These are phyloP conservation scores for Telopea speciosissima DNA, from an alignment of 177 flowering plant genomes.

Conservation along the genomic window DNA sequence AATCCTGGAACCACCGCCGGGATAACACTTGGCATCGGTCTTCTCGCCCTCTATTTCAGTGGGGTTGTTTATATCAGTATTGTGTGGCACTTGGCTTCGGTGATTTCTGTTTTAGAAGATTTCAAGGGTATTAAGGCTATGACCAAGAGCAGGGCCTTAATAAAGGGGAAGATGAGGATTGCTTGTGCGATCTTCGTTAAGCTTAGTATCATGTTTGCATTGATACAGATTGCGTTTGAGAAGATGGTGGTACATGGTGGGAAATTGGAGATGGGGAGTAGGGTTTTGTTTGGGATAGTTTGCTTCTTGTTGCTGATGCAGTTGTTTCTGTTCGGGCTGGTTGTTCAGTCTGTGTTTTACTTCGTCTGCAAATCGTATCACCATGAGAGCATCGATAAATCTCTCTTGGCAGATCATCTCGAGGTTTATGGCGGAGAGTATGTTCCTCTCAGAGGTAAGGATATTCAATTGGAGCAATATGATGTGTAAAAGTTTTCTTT, in stretches of 20 bases:
- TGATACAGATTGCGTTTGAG: constrained; percentile 16
- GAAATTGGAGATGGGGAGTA: neutral
- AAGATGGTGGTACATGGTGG: constrained; percentile 12
- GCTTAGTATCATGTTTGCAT: neutral
- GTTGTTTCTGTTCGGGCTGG: constrained; percentile 23
- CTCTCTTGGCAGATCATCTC: constrained; percentile 25
- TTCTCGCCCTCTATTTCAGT: constrained; percentile 10
- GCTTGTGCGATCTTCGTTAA: constrained; percentile 17
- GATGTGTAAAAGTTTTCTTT: constrained; percentile 5
- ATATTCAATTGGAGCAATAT: constrained; percentile 30
- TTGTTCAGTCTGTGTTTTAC: constrained; percentile 29
- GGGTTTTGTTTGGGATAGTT: constrained; percentile 15
- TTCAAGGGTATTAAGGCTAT: constrained; percentile 31
- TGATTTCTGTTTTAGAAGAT: constrained; percentile 36
- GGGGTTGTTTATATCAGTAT: constrained; percentile 28
- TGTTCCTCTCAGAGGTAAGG: constrained; percentile 24
- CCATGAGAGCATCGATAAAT: constrained; percentile 34
- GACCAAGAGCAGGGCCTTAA: constrained; percentile 32
- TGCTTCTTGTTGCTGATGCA: constrained; percentile 16
- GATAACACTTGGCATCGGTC: neutral
- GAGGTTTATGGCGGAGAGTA: constrained; percentile 31
- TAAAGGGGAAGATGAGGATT: constrained; percentile 29
- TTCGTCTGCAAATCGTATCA: constrained; percentile 40
- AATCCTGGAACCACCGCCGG: neutral
- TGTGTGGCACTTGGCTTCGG: constrained; percentile 35